Evolutionary conservation across 169 alveolate genomes (phyloP), one percentile per base, ranked within the genome.

Genomic region (Hepatocystis sp.): DNA sequence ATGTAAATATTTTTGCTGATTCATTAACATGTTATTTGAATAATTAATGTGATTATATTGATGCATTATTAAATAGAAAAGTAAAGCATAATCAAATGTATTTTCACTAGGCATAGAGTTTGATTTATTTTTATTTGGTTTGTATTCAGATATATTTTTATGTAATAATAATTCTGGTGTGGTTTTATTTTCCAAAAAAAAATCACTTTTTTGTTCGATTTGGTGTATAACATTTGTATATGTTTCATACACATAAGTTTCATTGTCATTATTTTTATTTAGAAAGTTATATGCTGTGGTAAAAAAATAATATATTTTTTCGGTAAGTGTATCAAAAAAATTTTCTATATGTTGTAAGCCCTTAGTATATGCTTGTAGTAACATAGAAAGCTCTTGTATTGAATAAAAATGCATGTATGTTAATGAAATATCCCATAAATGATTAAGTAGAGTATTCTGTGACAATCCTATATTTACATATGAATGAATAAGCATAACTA

Each of bases 401-500:
- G 64, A 40, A 63, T 71, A 71, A n/a, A 58, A 71, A 2, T 47
- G 21, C n/a, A 71, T 71, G 58, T 17, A 71, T 58, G 28, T 21
- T 2, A 13, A 17, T 10, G 86, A 63, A 17, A 21, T 46, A 10
- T 71, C 17, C 86, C 86, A 71, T 11, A 71, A 58, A 36, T 60
- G 19, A 1, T 58, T 40, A 8, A 71, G 42, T 28, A 71, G 34
- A 17, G 23, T 51, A 71, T 71, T 71, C 28, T 71, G 55, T 56
- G 40, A 19, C 19, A 71, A 32, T 3, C 86, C 86, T 3, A 71
- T 71, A 56, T 71, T 71, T 23, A 71, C 86, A 36, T 71, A 71
- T 1, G 86, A 30, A 71, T 71, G 86, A 44, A 71, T 71, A 21
- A 71, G 21, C 86, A 71, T 71, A 28, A 71, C 76, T 36, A 71